Conservation (phyloP, 805 yeast genomes). For the Candida saitoana region DNA sequence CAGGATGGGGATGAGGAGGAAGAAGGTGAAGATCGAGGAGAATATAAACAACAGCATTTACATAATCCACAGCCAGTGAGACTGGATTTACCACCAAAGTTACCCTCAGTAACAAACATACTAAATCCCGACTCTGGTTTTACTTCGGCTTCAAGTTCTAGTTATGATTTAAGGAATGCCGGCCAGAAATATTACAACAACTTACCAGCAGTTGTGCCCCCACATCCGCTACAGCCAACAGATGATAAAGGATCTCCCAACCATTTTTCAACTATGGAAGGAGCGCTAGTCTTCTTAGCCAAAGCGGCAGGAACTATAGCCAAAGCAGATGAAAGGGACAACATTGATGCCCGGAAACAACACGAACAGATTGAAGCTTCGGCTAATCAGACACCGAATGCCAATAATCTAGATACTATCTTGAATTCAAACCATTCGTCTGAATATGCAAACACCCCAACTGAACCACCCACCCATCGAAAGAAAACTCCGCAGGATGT, state of each 20-base stretch:
- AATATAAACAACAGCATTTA: neutral
- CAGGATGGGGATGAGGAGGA: neutral
- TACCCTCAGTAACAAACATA: constrained; percentile 4
- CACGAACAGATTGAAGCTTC: constrained; percentile 43
- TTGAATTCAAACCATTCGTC: constrained; percentile 4
- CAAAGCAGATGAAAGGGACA: constrained; percentile 60
- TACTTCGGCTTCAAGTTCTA: neutral
- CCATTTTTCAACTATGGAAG: constrained; percentile 45
- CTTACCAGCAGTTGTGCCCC: neutral
- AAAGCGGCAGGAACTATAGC: constrained; percentile 78
- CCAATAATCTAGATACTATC: constrained; percentile 5
- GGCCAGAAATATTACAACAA: neutral
- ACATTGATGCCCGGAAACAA: constrained; percentile 48
- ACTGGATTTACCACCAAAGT: constrained; percentile 2
- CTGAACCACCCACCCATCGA: neutral
- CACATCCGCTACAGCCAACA: neutral
- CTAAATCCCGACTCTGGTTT: constrained; percentile 2
- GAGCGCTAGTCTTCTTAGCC: constrained; percentile 69
- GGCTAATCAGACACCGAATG: constrained; percentile 5
- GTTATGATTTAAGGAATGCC: neutral
- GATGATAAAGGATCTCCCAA: constrained; percentile 6
- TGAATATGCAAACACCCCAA: neutral
- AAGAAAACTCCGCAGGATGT: constrained; percentile 6
- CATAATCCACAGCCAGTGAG: neutral
- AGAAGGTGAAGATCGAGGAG: neutral